A percentile compares a stretch with the other conserved stretches of the same genome.
Evolutionary conservation across 2,329 filamentous ascomycete genomes (phyloP).

Genomic region (Colletotrichum neosansevieriae): DNA sequence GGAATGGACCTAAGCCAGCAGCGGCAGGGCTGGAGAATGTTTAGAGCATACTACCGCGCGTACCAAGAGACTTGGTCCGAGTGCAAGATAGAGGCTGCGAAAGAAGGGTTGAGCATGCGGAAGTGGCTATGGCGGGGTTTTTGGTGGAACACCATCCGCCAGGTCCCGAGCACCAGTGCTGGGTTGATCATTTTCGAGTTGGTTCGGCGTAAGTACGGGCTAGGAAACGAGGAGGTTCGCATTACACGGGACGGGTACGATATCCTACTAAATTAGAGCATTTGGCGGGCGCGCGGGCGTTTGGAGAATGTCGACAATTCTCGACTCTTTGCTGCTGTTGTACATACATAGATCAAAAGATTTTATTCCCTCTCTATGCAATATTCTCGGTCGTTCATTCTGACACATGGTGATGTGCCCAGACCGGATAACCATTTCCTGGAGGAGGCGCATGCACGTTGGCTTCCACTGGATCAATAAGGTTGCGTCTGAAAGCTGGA

Average conservation of each 20-base stretch:
- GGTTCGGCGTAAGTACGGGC: slow-evolving; percentile 78
- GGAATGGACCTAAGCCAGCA: slow-evolving; percentile 49
- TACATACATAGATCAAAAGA: slow-evolving; percentile 14
- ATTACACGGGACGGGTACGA: slow-evolving; percentile 79
- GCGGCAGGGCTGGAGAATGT: slow-evolving; percentile 61
- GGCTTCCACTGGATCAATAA: background rate
- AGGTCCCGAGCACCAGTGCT: slow-evolving; percentile 82
- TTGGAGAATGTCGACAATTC: slow-evolving; percentile 21
- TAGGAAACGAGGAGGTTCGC: slow-evolving; percentile 70
- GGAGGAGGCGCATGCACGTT: background rate
- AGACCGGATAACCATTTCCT: slow-evolving; percentile 23
- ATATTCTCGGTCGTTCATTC: background rate
- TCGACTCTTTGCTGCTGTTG: slow-evolving; percentile 22
- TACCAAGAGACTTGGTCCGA: slow-evolving; percentile 76
- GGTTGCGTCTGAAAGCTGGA: slow-evolving; percentile 6
- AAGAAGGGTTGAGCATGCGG: slow-evolving; percentile 66
- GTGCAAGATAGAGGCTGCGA: slow-evolving; percentile 67
- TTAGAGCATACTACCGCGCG: slow-evolving; percentile 76
- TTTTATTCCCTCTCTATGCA: background rate
- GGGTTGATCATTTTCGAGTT: slow-evolving; percentile 85
- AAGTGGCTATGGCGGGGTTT: slow-evolving; percentile 79
- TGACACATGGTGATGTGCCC: background rate
- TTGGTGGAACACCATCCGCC: slow-evolving; percentile 77
- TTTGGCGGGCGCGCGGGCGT: slow-evolving; percentile 15
- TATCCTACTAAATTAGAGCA: slow-evolving; percentile 67